These are phyloP conservation scores for Ramalina intermedia DNA, from an alignment of 495 filamentous ascomycete genomes.

Conservation along the genomic window DNA sequence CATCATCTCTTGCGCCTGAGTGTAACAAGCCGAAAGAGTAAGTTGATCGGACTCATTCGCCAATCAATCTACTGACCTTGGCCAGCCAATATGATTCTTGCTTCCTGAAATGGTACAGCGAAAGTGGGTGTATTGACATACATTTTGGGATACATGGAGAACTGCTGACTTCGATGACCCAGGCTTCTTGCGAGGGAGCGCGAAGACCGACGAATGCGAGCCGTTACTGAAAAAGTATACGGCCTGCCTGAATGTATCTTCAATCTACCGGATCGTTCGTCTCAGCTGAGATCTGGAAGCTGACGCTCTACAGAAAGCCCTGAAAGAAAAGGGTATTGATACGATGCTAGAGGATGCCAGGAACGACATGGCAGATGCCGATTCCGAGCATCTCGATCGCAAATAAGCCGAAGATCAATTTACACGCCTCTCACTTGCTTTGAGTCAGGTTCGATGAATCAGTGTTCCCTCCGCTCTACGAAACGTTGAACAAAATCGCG, in stretches of 20 bases:
- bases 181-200: slow-evolving; percentile 79
- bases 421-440: too few species aligned
- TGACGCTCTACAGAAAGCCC: slow-evolving; percentile 41
- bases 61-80: slow-evolving; percentile 11
- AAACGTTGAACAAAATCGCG: too few species aligned
- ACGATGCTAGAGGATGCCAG: slow-evolving; percentile 73
- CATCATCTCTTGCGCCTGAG: slow-evolving; percentile 47
- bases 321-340: slow-evolving; percentile 78
- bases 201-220: slow-evolving; percentile 69
- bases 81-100: slow-evolving; percentile 74
- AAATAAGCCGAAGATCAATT: slow-evolving; percentile 14
- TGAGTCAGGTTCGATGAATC: too few species aligned
- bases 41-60: slow-evolving; percentile 12
- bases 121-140: slow-evolving; percentile 44
- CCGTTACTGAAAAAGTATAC: slow-evolving; percentile 76
- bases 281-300: neutral
- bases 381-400: slow-evolving; percentile 52
- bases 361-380: slow-evolving; percentile 67
- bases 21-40: slow-evolving; percentile 88
- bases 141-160: neutral
- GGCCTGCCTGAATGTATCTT: slow-evolving; percentile 60
- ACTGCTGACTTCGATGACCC: slow-evolving; percentile 6
- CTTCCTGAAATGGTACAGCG: slow-evolving; percentile 93
- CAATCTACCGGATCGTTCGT: neutral
- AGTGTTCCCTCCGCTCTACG: too few species aligned